A percentile compares a stretch with the other conserved stretches of the same genome.
These are phyloP conservation scores for Tilletia horrida DNA, from an alignment of 1,284 basidiomycete genomes.

Conservation along the genomic window DNA sequence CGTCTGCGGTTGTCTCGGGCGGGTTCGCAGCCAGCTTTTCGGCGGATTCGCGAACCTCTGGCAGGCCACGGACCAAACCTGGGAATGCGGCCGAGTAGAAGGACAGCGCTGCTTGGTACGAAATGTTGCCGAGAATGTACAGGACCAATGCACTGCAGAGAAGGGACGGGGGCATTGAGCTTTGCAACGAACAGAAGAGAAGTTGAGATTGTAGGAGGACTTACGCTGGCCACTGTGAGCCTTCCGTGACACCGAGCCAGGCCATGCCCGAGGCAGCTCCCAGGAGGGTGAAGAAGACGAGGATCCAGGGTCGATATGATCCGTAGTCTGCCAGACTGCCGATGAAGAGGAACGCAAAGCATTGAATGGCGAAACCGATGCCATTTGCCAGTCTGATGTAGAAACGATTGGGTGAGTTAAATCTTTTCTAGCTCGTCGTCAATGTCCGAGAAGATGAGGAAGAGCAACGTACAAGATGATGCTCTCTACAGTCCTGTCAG, in stretches of 20 bases:
- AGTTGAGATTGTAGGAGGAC: no score
- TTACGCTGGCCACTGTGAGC: constrained; percentile 65
- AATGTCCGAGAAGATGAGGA: constrained; percentile 24
- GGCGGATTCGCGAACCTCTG: constrained; percentile 9
- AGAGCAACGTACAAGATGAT: constrained; percentile 35
- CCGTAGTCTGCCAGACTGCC: constrained; percentile 62
- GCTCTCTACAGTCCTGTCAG: constrained; percentile 34
- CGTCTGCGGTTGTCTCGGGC: constrained; percentile 57
- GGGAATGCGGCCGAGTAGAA: constrained; percentile 64
- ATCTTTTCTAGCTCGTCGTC: no score
- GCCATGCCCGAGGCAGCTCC: constrained; percentile 32
- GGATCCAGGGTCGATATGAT: constrained; percentile 31
- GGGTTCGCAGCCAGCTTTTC: constrained; percentile 3
- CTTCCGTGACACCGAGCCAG: constrained; percentile 56
- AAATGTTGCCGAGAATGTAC: constrained; percentile 76
- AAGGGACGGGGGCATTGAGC: no score
- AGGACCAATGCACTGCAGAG: constrained; percentile 64
- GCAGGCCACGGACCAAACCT: neutral
- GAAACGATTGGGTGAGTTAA: no score
- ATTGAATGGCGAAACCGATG: constrained; percentile 46
- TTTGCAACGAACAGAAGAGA: no score
- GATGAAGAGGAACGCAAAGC: constrained; percentile 69
- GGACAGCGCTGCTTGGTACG: constrained; percentile 73
- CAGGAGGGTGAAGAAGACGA: constrained; percentile 32
- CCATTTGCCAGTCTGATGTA: neutral